phyloP scores from a whole-genome alignment of 306 rosid genomes.

The Clitoria ternatea region DNA sequence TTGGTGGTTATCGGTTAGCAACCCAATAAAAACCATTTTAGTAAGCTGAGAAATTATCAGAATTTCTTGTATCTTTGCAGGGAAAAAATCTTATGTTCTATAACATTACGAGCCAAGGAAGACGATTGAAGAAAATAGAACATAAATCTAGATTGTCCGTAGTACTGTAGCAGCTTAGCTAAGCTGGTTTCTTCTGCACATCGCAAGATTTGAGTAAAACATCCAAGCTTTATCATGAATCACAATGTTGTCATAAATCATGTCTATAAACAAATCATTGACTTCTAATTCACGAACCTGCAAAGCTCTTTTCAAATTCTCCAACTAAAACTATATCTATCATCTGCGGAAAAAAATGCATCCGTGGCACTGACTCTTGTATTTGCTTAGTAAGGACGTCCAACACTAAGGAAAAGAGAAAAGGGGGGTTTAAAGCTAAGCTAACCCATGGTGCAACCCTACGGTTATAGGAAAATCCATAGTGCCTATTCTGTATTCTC shows the following conservation, averaged over 20 bases:
- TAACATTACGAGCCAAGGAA: neutral
- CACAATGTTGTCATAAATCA: no score
- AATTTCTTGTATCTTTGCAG: neutral
- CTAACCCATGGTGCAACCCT: neutral
- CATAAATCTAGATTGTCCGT: neutral
- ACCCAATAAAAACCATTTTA: neutral
- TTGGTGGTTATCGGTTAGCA: neutral
- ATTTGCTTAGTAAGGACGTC: neutral
- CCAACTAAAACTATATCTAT: neutral
- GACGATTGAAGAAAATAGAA: neutral
- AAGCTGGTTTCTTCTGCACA: neutral
- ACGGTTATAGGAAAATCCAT: neutral
- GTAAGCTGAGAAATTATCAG: neutral
- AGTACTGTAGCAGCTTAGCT: neutral
- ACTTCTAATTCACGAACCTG: no score
- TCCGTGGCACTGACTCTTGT: neutral
- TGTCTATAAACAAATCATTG: no score
- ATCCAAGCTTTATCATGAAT: no score
- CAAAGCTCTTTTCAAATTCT: no score
- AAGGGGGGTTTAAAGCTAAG: no score
- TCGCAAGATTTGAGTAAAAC: neutral
- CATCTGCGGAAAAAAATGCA: neutral
- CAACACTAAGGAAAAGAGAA: neutral
- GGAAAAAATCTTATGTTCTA: neutral
- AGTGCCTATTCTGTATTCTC: no score